Evolutionary conservation across 1,284 basidiomycete species (phyloP), one percentile per base, ranked within the genome.

Genomic region (Moesziomyces antarcticus): DNA sequence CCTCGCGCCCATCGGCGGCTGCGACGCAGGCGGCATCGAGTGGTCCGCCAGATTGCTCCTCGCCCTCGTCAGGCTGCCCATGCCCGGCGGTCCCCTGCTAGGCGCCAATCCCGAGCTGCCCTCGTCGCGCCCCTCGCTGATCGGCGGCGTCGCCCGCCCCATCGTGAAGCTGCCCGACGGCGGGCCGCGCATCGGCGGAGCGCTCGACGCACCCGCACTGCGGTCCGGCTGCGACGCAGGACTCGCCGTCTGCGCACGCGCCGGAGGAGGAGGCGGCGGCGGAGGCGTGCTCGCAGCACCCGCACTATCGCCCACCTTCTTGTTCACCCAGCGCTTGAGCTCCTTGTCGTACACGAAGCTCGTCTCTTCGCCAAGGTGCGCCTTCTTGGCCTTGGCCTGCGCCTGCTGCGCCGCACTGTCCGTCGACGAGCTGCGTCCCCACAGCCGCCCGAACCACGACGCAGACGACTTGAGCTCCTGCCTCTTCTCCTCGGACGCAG

Each of bases 281-380:
- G 79, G 22, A 5, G 22, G 50, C 18, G 80, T 59, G 13, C 65
- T 65, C 1, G 78, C 59, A 8, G 68, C 51, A n/a, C 56, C 55
- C 18, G 58, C 70, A 11, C 85, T 22, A 64, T 79, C 56, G 58
- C 83, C 64, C 44, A 73, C 93, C 85, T 92, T 94, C 85, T 92
- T 95, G 85, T 97, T 95, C 21, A 99, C 91, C 97, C 97, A 99
- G 68, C 91, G 89, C 85, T 97, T 97, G 69, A 92, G 88, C 22
- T 97, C 94, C 78, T 92, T 91, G 85, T 99, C 97, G 84, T 93
- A 99, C 77, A 94, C 92, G 86, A 99, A 96, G 47, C 90, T 88
- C 33, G 88, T 93, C 82, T 96, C 90, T 79, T 99, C 93, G 20
- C 97, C 97, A 22, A 99, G 88, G 77, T 93, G 98, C 18, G 96